A percentile compares a stretch with the other conserved stretches of the same genome.
These are phyloP conservation scores for Allodekkera sacchari DNA, from an alignment of 805 yeast genomes.

Conservation along the genomic window DNA sequence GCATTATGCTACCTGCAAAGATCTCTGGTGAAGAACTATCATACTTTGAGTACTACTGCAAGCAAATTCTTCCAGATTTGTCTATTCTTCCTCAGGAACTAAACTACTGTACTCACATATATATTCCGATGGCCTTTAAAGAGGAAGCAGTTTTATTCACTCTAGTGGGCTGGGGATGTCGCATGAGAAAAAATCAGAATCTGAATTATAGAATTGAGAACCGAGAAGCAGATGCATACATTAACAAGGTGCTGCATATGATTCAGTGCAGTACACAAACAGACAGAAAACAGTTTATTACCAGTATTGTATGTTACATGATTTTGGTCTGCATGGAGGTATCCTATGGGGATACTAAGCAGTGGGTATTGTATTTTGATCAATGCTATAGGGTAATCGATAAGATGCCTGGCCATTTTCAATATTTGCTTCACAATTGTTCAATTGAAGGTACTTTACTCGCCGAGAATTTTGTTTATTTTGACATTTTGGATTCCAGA, in stretches of 20 bases:
- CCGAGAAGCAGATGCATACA: conserved; percentile 12
- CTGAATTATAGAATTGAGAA: conserved; percentile 16
- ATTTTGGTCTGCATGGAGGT: conserved; percentile 25
- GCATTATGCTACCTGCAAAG: conserved; percentile 14
- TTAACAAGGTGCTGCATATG: conserved; percentile 7
- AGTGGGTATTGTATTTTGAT: conserved; percentile 28
- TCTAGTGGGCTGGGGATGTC: conserved; percentile 49
- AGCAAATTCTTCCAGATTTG: conserved; percentile 35
- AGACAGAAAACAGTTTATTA: conserved; percentile 15
- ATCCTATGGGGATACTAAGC: conserved; percentile 22
- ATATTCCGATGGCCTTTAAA: conserved; percentile 44
- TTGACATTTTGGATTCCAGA: conserved; percentile 31
- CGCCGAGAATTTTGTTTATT: conserved; percentile 30
- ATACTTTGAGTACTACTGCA: conserved; percentile 40
- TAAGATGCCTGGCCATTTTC: conserved; percentile 20
- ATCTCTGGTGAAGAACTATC: conserved; percentile 10
- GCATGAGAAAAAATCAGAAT: conserved; percentile 13
- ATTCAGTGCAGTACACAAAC: conserved; percentile 7
- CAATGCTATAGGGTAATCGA: conserved; percentile 19
- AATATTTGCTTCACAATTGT: conserved; percentile 19
- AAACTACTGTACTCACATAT: conserved; percentile 44
- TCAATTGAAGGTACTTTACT: conserved; percentile 26
- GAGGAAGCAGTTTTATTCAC: conserved; percentile 40
- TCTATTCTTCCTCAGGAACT: conserved; percentile 39
- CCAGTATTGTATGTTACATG: conserved; percentile 22